Conservation (phyloP, 2,329 filamentous ascomycete genomes). For the Hysterium pulicare region DNA sequence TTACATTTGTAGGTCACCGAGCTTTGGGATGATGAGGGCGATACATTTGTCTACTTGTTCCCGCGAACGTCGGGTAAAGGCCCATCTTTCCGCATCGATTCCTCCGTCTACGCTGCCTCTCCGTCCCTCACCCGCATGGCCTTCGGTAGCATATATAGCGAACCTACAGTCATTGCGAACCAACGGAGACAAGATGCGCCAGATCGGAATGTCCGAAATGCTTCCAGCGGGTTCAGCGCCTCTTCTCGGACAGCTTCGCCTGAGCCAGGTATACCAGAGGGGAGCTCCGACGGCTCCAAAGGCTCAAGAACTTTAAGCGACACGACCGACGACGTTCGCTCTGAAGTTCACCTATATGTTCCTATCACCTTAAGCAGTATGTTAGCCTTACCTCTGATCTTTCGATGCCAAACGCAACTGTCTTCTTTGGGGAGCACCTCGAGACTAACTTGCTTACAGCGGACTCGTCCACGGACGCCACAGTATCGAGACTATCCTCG, state of each 20-base stretch:
- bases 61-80: conserved; percentile 54
- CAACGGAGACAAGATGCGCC: conserved; percentile 14
- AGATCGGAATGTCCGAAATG: conserved; percentile 14
- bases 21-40: conserved; percentile 61
- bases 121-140: conserved; percentile 54
- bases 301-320: conserved; percentile 48
- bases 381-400: too few relatives aligned
- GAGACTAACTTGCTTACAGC: too few relatives aligned
- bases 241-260: conserved; percentile 34
- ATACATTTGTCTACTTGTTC: conserved; percentile 62
- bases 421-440: too few relatives aligned
- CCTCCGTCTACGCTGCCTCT: conserved; percentile 56
- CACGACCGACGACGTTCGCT: conserved; percentile 44
- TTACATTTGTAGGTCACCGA: conserved; percentile 47
- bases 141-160: conserved; percentile 51
- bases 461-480: conserved; percentile 37
- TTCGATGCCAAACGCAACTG: too few relatives aligned
- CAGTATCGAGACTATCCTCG: conserved; percentile 31
- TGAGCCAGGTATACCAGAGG: conserved; percentile 27
- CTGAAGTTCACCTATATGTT: conserved; percentile 57
- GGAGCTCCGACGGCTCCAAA: conserved; percentile 44
- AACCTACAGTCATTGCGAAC: conserved; percentile 12
- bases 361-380: conserved; percentile 56
- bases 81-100: conserved; percentile 61
- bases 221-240: conserved; percentile 16